Conservation (phyloP, 306 rosid species). For the Cicer cuneatum region DNA sequence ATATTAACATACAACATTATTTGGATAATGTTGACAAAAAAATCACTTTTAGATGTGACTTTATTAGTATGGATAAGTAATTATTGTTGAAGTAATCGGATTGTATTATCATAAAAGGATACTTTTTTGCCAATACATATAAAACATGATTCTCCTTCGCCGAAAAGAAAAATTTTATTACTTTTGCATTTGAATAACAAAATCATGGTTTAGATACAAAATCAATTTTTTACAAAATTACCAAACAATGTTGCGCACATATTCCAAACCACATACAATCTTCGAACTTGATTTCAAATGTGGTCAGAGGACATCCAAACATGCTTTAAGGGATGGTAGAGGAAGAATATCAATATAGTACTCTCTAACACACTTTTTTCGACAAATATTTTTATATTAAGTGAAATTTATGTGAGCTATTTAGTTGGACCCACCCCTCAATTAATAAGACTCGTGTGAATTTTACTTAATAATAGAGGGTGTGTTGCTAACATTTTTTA, state of each 20-base stretch:
- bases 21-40: conserved; percentile 1
- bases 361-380: neutral
- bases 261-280: neutral
- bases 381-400: neutral
- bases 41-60: neutral
- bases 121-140: neutral
- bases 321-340: neutral
- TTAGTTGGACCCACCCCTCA: neutral
- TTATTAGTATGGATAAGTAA: neutral
- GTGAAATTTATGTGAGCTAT: neutral
- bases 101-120: neutral
- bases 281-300: neutral
- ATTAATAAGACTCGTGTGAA: neutral
- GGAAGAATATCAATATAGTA: neutral
- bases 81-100: neutral
- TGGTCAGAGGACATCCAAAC: neutral
- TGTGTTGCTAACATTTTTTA: neutral
- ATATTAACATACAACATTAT: neutral
- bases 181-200: neutral
- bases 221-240: neutral
- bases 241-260: neutral
- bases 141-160: conserved; percentile 1
- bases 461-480: neutral
- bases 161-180: neutral
- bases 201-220: neutral